Conservation (phyloP, 108 stramenopile genomes). For the Cyclotella atomus region DNA sequence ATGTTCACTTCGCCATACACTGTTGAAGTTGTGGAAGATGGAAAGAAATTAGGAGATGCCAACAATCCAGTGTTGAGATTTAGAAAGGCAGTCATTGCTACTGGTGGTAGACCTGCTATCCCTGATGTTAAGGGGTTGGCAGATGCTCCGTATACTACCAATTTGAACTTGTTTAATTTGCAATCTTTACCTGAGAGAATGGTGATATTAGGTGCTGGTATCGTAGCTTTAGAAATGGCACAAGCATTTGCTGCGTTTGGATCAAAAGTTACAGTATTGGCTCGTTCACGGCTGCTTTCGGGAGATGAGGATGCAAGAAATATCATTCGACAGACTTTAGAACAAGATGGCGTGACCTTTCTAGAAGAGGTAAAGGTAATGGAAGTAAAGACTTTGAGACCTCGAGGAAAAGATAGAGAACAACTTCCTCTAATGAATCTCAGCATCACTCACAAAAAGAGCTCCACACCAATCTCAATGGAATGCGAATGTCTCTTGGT, state of each 20-base stretch:
- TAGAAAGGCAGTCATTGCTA: conserved; percentile 91
- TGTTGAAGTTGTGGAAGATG: conserved; percentile 68
- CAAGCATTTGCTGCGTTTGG: conserved; percentile 95
- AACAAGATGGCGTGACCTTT: conserved; percentile 82
- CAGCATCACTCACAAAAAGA: conserved; percentile 32
- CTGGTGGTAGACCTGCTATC: conserved; percentile 84
- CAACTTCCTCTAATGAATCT: conserved; percentile 77
- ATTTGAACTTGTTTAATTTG: conserved; percentile 92
- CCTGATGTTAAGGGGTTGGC: conserved; percentile 74
- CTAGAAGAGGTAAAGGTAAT: conserved; percentile 41
- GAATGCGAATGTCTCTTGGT: conserved; percentile 89
- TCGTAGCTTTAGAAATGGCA: conserved; percentile 97
- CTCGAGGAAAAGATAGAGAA: conserved; percentile 18
- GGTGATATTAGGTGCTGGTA: conserved; percentile 93
- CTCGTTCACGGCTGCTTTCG: conserved; percentile 67
- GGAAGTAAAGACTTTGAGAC: conserved; percentile 61
- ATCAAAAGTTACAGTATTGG: conserved; percentile 82
- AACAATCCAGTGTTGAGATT: conserved; percentile 59
- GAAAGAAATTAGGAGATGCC: conserved; percentile 31
- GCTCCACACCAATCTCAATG: conserved; percentile 25
- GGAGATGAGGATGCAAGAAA: conserved; percentile 81
- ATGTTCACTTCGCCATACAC: conserved; percentile 67
- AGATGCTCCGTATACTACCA: conserved; percentile 89
- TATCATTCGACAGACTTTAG: conserved; percentile 61
- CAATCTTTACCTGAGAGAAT: conserved; percentile 85